Evolutionary conservation across 2,329 filamentous ascomycete genomes (phyloP).

Genomic region (Aureobasidium pullulans): DNA sequence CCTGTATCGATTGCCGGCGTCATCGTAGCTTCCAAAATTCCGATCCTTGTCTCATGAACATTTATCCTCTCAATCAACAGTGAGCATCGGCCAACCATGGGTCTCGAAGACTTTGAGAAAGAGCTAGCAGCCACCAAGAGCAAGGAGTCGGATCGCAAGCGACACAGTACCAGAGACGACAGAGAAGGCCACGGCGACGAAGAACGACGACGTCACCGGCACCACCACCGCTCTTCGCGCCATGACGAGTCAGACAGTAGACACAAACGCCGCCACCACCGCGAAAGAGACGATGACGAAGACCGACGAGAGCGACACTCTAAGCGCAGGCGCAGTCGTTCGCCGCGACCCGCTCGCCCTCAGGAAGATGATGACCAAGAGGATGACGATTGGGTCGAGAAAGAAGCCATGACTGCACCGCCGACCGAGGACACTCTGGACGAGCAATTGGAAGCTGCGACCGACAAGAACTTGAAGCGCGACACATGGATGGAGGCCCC

Average conservation of each 20-base stretch:
- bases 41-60: too few relatives aligned
- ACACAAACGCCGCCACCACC: slow-evolving; percentile 56
- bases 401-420: slow-evolving; percentile 34
- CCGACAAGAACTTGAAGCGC: slow-evolving; percentile 47
- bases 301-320: slow-evolving; percentile 29
- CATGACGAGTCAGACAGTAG: slow-evolving; percentile 33
- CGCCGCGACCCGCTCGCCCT: slow-evolving; percentile 25
- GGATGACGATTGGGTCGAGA: slow-evolving; percentile 36
- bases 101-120: slow-evolving; percentile 69
- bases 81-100: slow-evolving; percentile 35
- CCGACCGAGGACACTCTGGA: slow-evolving; percentile 39
- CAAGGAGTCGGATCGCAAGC: slow-evolving; percentile 44
- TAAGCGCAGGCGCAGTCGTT: slow-evolving; percentile 24
- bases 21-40: not conserved
- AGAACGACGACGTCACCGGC: slow-evolving; percentile 35
- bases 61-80: too few relatives aligned
- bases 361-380: slow-evolving; percentile 39
- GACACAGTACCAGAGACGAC: slow-evolving; percentile 34
- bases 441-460: slow-evolving; percentile 32
- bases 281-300: slow-evolving; percentile 36
- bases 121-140: slow-evolving; percentile 60
- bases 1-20: too few relatives aligned
- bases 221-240: slow-evolving; percentile 42
- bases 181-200: slow-evolving; percentile 32
- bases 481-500: slow-evolving; percentile 96